These are phyloP conservation scores for Croton setiger DNA, from an alignment of 441 rosid species.

Conservation along the genomic window DNA sequence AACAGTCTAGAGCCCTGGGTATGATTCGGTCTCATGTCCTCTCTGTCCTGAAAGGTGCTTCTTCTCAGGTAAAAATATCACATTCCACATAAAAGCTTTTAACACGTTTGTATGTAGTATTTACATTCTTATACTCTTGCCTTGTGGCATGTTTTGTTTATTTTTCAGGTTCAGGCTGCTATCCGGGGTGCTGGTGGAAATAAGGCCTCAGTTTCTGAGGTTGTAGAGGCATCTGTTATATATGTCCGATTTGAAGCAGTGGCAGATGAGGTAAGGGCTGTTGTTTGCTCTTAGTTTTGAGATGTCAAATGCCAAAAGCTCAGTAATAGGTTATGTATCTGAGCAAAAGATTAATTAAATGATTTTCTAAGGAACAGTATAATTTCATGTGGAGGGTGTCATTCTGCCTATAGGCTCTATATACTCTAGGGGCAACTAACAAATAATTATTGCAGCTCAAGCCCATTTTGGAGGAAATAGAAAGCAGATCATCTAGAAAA, in stretches of 20 bases:
- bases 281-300: constrained; percentile 14
- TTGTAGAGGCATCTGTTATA: constrained; percentile 92
- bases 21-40: constrained; percentile 89
- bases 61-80: constrained; percentile 68
- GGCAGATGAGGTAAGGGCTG: constrained; percentile 70
- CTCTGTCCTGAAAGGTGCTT: constrained; percentile 80
- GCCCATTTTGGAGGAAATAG: constrained; percentile 85
- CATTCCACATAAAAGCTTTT: constrained; percentile 17
- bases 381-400: constrained; percentile 1
- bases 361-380: neutral
- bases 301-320: neutral
- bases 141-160: constrained; percentile 17
- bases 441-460: constrained; percentile 63
- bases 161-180: constrained; percentile 78
- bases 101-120: neutral
- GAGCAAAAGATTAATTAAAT: neutral
- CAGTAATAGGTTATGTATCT: neutral
- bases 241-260: constrained; percentile 98
- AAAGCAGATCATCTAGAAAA: constrained; percentile 90
- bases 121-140: neutral
- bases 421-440: constrained; percentile 17
- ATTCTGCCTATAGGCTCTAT: neutral
- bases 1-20: constrained; percentile 94
- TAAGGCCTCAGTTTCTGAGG: constrained; percentile 80
- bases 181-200: constrained; percentile 63